Evolutionary conservation across 768 basidiomycete species (phyloP), one percentile per base, ranked within the genome.

Genomic region (Boletus coccyginus): DNA sequence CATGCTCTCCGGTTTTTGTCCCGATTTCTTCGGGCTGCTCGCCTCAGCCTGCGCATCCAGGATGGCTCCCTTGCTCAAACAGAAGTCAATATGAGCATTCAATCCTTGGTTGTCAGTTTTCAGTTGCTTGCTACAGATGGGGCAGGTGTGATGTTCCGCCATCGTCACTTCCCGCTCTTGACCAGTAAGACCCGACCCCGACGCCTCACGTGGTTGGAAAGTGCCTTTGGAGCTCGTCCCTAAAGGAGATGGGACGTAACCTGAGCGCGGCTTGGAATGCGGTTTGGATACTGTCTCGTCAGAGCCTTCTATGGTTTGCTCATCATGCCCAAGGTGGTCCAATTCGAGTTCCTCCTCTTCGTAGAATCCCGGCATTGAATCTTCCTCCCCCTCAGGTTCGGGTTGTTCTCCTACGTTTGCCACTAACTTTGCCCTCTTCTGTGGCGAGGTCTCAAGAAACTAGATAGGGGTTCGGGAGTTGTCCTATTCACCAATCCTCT

Each of bases 51-150:
- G 88, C 0, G 90, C 90, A 63, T 90, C 81, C 56, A 80, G 73
- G 58, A 96, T 94, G 3, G 84, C 88, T 24, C 80, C 82, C 55
- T 84, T 82, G 67, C 90, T 94, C 49, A 97, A 70, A 66, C 94
- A 97, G 64, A 86, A 89, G 70, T 97, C 94, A 43, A 97, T 79
- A 64, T 97, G 94, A n/a, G 82, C 77, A 66, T 97, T 96, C 35
- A 97, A 72, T 6, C 81, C 86, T 46, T 80, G 77, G 66, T 97
- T 97, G 68, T 92, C 85, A 1, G 80, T 83, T 57, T 79, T 74
- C 52, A 93, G 68, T 13, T 72, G 68, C 66, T 82, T 84, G 27
- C 72, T 67, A 63, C 92, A 95, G 24, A 94, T 75, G 5, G 94
- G 93, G 70, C 92, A 95, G 0, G 70, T 69, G 52, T 82, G 78